Evolutionary conservation across 257 asterid genomes (phyloP), one percentile per base, ranked within the genome.

Genomic region (Rauvolfia tetraphylla): DNA sequence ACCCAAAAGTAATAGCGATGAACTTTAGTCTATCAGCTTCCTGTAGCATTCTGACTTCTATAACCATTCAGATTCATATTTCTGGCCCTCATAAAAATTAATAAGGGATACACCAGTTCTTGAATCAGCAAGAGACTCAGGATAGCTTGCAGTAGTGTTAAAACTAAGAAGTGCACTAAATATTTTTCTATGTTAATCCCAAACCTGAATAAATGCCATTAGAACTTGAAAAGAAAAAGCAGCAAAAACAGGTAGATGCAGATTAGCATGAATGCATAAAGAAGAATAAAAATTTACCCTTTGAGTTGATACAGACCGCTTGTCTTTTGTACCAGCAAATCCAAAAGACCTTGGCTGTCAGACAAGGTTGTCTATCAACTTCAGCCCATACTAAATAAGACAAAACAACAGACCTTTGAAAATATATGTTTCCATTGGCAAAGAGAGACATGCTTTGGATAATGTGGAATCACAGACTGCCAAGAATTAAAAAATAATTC

Each of bases 241-340:
- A 27, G 27, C 8, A 13, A 59, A 27, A 38, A 25, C 63, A 59
- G 7, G 65, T 39, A 59, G 3, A 14, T 65, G 58, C n/a, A 27
- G 25, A 7, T 15, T 42, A 44, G 49, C 22, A 31, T 14, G 2
- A 33, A 20, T 18, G 12, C 15, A 56, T 31, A 18, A 5, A 77
- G n/a, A 44, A 57, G 15, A 33, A 59, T 15, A 58, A 48, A 39
- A 66, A 44, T 72, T 44, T 86, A 95, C 99, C 99, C 91, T 89
- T 84, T 95, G 99, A 83, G 96, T 92, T 49, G 99, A 73, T 31
- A 92, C 91, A 56, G 97, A 78, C 72, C 98, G 97, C 80, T 95
- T 95, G 83, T 95, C 99, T 84, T 95, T 95, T 23, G 99, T 95
- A 81, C 99, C 99, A 79, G 98, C 88, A 88, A 92, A 95, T 38